Evolutionary conservation across 108 stramenopile species (phyloP).

Genomic region (Nitzschia inconspicua): DNA sequence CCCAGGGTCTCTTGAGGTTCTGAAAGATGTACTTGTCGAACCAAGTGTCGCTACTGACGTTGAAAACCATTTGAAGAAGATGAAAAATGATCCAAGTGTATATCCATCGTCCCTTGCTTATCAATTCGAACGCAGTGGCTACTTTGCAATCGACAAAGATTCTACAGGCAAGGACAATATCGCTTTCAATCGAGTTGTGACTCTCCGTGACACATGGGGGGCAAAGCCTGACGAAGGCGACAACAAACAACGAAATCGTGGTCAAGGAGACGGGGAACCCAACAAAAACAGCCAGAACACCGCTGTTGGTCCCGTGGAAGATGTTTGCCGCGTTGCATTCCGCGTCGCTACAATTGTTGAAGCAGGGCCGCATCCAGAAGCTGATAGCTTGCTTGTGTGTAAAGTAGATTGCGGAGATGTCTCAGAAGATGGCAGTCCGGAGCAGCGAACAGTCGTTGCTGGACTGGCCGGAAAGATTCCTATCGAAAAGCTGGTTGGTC

Average conservation of each 20-base stretch:
- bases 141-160: conserved; percentile 76
- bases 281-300: conserved; percentile 12
- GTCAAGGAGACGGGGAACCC: conserved; percentile 10
- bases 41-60: conserved; percentile 67
- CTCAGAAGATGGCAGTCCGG: conserved; percentile 39
- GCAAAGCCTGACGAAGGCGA: conserved; percentile 11
- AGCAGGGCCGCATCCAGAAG: conserved; percentile 78
- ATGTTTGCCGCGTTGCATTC: conserved; percentile 64
- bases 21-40: conserved; percentile 68
- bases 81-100: conserved; percentile 14
- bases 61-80: conserved; percentile 32
- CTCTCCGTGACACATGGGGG: conserved; percentile 82
- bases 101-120: conserved; percentile 65
- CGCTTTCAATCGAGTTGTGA: conserved; percentile 88
- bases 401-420: conserved; percentile 81
- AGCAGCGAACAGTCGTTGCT: conserved; percentile 75
- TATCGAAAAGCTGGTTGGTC: conserved; percentile 53
- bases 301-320: conserved; percentile 41
- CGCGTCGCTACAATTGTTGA: conserved; percentile 71
- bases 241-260: conserved; percentile 24
- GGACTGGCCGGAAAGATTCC: conserved; percentile 74
- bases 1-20: conserved; percentile 64
- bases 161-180: conserved; percentile 50
- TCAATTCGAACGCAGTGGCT: conserved; percentile 89
- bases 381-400: conserved; percentile 79